Evolutionary conservation across 73 alveolate genomes (phyloP).

Genomic region (Paramecium octaurelia): DNA sequence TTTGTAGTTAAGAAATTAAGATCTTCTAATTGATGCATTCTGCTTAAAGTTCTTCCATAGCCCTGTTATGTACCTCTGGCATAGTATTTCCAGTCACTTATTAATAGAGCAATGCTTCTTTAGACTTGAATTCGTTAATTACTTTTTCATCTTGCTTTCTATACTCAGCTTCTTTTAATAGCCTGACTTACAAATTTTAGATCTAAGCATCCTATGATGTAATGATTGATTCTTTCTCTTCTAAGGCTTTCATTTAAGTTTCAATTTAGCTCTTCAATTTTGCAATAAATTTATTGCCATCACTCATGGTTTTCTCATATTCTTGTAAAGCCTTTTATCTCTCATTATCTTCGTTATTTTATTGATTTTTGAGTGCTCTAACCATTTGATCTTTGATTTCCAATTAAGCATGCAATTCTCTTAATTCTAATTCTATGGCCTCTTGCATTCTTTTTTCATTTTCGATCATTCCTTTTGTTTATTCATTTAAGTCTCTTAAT

Average conservation of each 20-base stretch:
- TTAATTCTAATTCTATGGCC: slow-evolving; percentile 30
- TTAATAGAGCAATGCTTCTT: slow-evolving; percentile 4
- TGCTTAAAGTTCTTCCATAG: not conserved
- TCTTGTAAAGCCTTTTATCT: not conserved
- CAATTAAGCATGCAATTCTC: slow-evolving; percentile 8
- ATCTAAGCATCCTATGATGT: not conserved
- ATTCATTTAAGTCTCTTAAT: not conserved
- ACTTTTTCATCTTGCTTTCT: slow-evolving; percentile 27
- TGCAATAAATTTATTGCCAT: not conserved
- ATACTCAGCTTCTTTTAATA: not conserved
- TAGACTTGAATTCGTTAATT: not conserved
- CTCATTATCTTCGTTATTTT: not conserved
- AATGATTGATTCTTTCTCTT: not conserved
- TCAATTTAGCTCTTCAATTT: not conserved
- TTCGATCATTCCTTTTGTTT: not conserved
- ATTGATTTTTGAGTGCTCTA: not conserved
- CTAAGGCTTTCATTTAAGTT: not conserved
- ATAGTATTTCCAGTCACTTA: not conserved
- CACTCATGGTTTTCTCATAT: slow-evolving; percentile 5
- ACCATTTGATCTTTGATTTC: slow-evolving; percentile 16
- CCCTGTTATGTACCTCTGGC: not conserved
- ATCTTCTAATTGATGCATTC: not conserved
- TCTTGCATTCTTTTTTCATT: slow-evolving; percentile 42
- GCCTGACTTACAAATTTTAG: not conserved
- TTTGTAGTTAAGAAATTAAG: not conserved